A percentile compares a stretch with the other conserved stretches of the same genome.
Evolutionary conservation across 2,329 filamentous ascomycete genomes (phyloP).

Genomic region (Fusarium bulbicola): DNA sequence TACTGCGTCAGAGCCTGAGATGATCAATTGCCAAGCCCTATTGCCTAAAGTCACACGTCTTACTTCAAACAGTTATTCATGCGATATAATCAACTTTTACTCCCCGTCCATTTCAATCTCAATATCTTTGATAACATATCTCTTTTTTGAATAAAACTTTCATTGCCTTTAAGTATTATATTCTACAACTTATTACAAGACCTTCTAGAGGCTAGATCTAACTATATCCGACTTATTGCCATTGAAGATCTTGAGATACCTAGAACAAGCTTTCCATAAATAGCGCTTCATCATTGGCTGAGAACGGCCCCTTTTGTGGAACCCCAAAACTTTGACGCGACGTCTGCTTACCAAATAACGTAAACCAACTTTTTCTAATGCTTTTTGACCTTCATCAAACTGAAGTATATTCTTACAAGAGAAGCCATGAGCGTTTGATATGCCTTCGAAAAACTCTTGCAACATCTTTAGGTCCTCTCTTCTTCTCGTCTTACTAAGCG

Average conservation of each 20-base stretch:
- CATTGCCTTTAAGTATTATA: background rate
- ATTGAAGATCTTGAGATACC: background rate
- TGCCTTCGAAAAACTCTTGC: background rate
- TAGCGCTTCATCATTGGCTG: background rate
- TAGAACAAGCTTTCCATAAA: background rate
- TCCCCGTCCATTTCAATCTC: accelerated
- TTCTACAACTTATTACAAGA: no score
- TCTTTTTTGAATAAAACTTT: background rate
- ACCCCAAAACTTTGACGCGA: background rate
- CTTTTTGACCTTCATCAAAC: background rate
- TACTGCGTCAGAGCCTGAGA: background rate
- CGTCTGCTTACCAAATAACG: background rate
- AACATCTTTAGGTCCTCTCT: background rate
- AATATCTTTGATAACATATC: background rate
- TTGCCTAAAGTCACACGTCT: background rate
- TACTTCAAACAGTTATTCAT: background rate
- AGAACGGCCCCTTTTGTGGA: background rate
- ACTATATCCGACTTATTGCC: background rate
- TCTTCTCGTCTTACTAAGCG: background rate
- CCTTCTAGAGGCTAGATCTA: background rate
- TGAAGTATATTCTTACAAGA: no score
- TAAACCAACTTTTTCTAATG: background rate
- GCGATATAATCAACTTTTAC: accelerated
- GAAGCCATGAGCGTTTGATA: background rate
- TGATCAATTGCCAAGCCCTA: background rate